phyloP scores from a whole-genome alignment of 176 grass and related monocot genomes.

The Eleusine coracana region DNA sequence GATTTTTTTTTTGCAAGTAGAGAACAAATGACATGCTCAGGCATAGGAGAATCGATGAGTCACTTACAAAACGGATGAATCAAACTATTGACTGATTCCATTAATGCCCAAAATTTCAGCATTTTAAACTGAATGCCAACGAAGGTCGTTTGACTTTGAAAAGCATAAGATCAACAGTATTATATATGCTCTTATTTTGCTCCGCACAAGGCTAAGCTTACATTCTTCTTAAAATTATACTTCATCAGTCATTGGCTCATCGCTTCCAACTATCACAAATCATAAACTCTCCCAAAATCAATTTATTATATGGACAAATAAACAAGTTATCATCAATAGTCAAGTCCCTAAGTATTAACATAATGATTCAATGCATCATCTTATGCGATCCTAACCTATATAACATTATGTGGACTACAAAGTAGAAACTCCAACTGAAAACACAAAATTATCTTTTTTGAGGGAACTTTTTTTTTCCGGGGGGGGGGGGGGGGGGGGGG shows the following conservation, averaged over 20 bases:
- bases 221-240: neutral
- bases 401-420: no score
- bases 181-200: neutral
- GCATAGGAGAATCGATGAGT: neutral
- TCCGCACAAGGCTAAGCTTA: neutral
- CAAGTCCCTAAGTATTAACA: no score
- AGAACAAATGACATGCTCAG: neutral
- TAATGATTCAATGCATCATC: no score
- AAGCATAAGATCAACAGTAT: neutral
- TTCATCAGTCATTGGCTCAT: no score
- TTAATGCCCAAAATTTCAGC: neutral
- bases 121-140: neutral
- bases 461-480: no score
- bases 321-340: no score
- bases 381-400: no score
- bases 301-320: no score
- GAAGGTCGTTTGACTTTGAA: neutral
- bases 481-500: no score
- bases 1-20: no score
- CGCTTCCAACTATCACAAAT: neutral
- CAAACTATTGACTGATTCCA: neutral
- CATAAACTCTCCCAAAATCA: neutral
- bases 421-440: no score
- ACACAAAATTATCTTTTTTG: no score
- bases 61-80: slow-evolving; percentile 3